Base-by-base conservation (phyloP, 2,329 filamentous ascomycete genomes). In the Pseudogymnoascus sp. region DNA sequence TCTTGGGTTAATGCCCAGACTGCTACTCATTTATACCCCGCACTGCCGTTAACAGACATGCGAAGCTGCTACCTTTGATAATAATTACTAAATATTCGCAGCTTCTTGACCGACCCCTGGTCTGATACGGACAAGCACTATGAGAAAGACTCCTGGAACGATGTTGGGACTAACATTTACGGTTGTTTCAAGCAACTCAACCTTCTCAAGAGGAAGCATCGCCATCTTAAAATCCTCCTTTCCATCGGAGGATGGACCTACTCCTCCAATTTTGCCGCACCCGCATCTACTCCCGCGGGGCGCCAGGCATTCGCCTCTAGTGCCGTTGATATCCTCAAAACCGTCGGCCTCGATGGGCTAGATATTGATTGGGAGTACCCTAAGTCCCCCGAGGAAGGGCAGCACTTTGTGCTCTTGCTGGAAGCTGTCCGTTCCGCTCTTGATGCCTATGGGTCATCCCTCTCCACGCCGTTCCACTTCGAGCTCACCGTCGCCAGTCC, bases 191-290 rank as follows among this genome's bases (percentile, higher is more conserved):
- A 96, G 78, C 91, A 96, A 76, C 83, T 96, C 37, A 91, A 90
- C 73, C 79, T 96, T 1, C 82, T 92, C 52, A 97, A 97, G 78
- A 84, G 85, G 66, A 80, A 82, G 65, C 90, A 96, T 74, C 87
- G 91, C 58, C 87, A 92, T 68, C 80, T 97, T 65, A 96, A 96
- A 74, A 79, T 94, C 3, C 81, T 97, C 11, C 82, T 97, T 4
- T 92, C 88, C 61, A 90, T 97, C 65, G 92, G 92, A 65, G 93
- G 93, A 60, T 97, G 92, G 92, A 96, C 92, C 0, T 96, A 96
- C 74, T 90, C 88, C 66, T 78, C 83, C 73, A 94, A 96, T 77
- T 95, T 97, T 75, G 81, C 83, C n/a, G 77, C 76, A 29, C 89
- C 91, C 0, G 88, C 88, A 0, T 89, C 88, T 43, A 91, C 89